Evolutionary conservation across 2,329 filamentous ascomycete species (phyloP), one percentile per base, ranked within the genome.

Genomic region (Ophiobolus disseminans): DNA sequence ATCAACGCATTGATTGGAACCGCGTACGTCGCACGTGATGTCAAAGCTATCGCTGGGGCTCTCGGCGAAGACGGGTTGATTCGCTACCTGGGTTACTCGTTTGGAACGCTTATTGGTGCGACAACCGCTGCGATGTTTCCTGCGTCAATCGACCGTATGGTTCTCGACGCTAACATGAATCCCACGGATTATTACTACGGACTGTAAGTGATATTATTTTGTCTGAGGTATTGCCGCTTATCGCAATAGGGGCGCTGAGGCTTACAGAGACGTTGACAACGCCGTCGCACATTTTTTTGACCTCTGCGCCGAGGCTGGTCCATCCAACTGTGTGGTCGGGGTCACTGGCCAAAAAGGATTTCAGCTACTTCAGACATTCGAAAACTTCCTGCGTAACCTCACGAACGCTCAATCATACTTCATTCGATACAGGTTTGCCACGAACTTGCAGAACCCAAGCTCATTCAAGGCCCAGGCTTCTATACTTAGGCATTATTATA

Each of bases 261-360:
- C 13, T 25, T 34, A 19, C 4, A 17, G 34, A 13, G 26, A 34
- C 17, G 17, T 21, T 6, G 55, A 55, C 37, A 34, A 26, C 4
- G 48, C 37, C n/a, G 32, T 55, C 62, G 68, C 75, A 2, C 76
- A 73, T 13, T 85, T 86, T 46, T 82, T 80, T 56, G 66, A 72
- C 11, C 76, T 78, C 39, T 86, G 84, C 58, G 74, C 79, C 58
- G 65, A 73, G 25, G 82, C 78, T 16, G 80, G 79, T 5, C 34
- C 42, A 16, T n/a, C 32, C 14, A 43, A 30, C 22, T 57, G 53
- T 32, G 30, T 23, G 4, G 38, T 57, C 17, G 40, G 43, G n/a
- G 40, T 17, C 2, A 20, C n/a, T 10, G 31, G 31, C 3, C 20
- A 39, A 25, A 50, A 20, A 22, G 47, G 41, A 31, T 20, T 13